Percentiles rank a stretch among this genome's conserved stretches.
These are phyloP conservation scores for Hymenoscyphus salicellus DNA, from an alignment of 2,329 filamentous ascomycete species.

Conservation along the genomic window DNA sequence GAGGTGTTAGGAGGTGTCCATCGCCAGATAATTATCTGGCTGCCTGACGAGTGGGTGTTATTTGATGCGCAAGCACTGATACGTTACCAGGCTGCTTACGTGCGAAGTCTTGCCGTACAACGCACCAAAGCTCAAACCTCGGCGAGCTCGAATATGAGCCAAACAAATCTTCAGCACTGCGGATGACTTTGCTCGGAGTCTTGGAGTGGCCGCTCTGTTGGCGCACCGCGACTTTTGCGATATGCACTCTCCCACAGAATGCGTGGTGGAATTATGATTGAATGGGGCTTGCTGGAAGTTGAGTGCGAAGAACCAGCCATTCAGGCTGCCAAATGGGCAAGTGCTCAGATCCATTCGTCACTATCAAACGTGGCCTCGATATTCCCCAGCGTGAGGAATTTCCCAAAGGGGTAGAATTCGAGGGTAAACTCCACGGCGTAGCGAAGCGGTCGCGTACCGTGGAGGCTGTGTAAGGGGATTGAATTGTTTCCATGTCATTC, in stretches of 20 bases:
- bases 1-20: not conserved
- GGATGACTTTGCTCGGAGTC: conserved; percentile 9
- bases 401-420: not conserved
- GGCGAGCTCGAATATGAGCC: conserved; percentile 1
- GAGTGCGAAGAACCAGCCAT: not conserved
- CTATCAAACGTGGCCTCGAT: conserved; percentile 12
- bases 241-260: not conserved
- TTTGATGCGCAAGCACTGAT: conserved; percentile 12
- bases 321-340: conserved; percentile 19
- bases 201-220: not conserved
- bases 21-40: not conserved
- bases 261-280: not conserved
- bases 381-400: conserved; percentile 12
- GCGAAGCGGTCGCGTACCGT: conserved; percentile 4
- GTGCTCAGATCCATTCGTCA: conserved; percentile 8
- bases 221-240: conserved; percentile 8
- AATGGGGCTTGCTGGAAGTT: conserved; percentile 17
- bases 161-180: conserved; percentile 8
- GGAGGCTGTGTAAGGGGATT: conserved; percentile 3
- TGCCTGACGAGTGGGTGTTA: conserved; percentile 8
- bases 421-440: not conserved
- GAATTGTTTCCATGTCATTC: not conserved
- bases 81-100: conserved; percentile 21
- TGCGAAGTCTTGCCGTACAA: conserved; percentile 4
- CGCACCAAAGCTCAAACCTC: conserved; percentile 1